Evolutionary conservation across 176 grass and related monocot species (phyloP), one percentile per base, ranked within the genome.

Genomic region (Lolium multiflorum): DNA sequence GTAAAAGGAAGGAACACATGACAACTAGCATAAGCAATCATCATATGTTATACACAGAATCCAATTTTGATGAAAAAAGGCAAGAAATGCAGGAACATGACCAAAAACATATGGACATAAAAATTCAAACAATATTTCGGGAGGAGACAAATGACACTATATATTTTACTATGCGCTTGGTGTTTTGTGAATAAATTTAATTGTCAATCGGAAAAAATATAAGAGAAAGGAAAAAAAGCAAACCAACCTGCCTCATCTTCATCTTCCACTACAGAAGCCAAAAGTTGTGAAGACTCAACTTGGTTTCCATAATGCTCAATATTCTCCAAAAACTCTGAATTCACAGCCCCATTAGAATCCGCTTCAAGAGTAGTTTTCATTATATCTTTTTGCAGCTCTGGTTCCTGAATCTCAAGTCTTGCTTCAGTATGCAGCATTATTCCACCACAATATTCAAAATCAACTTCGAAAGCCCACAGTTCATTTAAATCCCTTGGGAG

Each of bases 331-430:
- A 96, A 50, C 37, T 96, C 94, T 11, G 87, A 86, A 88, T 82
- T 58, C 11, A 83, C 85, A n/a, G 78, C 82, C 8, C 76, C 90
- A 74, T 71, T 82, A 81, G 88, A 78, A 87, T 83, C 70, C 1
- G 61, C 70, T 90, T 81, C 82, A 48, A 47, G 65, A 85, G 76
- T 89, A 44, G 83, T 81, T 81, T 87, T 80, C 83, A 91, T 89
- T 64, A 97, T 94, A 25, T 94, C 88, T 24, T 94, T 91, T 82
- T 97, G 81, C 85, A 97, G 73, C 74, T 91, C 88, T 21, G 85
- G 85, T 71, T 87, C 94, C 50, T 41, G 52, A 84, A 97, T 54
- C 78, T 94, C 94, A 14, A 97, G 92, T 55, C 94, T 94, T 58
- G 94, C 94, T 75, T 92, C 80, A 58, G 92, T 74, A 80, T 93